These are phyloP conservation scores for Graphilbum fragrans DNA, from an alignment of 2,329 filamentous ascomycete genomes.

Conservation along the genomic window DNA sequence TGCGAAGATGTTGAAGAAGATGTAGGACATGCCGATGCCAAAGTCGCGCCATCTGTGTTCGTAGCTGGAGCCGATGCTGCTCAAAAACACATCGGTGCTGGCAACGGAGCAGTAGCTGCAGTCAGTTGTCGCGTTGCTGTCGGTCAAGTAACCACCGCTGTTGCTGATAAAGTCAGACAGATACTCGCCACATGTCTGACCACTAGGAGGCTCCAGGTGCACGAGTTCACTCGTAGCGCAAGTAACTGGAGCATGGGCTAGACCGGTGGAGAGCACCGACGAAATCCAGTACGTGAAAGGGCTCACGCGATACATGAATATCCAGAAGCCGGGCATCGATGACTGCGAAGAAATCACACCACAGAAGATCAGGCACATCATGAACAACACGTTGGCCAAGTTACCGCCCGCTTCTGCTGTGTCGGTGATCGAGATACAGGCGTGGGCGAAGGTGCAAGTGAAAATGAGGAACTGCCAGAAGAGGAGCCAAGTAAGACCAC, in stretches of 20 bases:
- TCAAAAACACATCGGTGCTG: constrained; percentile 40
- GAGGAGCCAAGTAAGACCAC: constrained; percentile 67
- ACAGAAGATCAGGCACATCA: constrained; percentile 47
- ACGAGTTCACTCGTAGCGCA: constrained; percentile 62
- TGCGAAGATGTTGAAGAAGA: constrained; percentile 35
- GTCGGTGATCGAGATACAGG: constrained; percentile 58
- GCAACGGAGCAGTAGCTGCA: constrained; percentile 44
- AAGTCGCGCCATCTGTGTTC: constrained; percentile 54
- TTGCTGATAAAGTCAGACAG: constrained; percentile 33
- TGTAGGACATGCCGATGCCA: constrained; percentile 40
- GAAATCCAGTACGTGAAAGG: constrained; percentile 76
- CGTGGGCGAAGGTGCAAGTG: constrained; percentile 57
- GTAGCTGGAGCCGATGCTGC: constrained; percentile 36
- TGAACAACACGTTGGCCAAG: constrained; percentile 47
- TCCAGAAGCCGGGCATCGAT: constrained; percentile 58
- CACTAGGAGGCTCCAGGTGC: constrained; percentile 46
- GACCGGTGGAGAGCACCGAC: constrained; percentile 55
- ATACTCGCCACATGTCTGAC: constrained; percentile 47
- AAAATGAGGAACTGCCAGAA: constrained; percentile 67
- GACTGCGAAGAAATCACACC: constrained; percentile 45
- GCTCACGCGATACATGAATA: constrained; percentile 70
- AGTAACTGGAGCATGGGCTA: constrained; percentile 51
- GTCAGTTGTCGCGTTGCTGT: constrained; percentile 29
- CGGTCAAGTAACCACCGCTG: constrained; percentile 39
- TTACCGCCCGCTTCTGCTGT: constrained; percentile 55